Percentiles rank a stretch among this genome's conserved stretches.
phyloP scores from a whole-genome alignment of 495 filamentous ascomycete genomes.

The Podospora fimiseda region DNA sequence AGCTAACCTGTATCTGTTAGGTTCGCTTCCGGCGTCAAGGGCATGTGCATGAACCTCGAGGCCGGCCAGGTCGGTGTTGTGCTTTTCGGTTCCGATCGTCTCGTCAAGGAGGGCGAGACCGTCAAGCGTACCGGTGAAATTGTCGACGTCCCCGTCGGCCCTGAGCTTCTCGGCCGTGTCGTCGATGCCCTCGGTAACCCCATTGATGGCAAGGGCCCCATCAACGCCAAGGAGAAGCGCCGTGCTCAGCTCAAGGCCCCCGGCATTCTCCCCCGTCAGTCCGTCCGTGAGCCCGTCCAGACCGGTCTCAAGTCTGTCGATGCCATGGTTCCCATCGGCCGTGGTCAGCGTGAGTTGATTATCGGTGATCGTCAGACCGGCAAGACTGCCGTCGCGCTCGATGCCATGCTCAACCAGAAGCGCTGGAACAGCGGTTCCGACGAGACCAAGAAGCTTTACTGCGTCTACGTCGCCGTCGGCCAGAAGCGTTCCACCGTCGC shows the following conservation, averaged over 20 bases:
- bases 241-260: constrained; percentile 99
- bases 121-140: constrained; percentile 99
- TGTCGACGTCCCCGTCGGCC: constrained; percentile 95
- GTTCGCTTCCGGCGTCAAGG: constrained; percentile 99
- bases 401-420: constrained; percentile 98
- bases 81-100: constrained; percentile 99
- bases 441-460: constrained; percentile 98
- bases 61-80: constrained; percentile 99
- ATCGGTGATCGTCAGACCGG: constrained; percentile 99
- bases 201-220: constrained; percentile 96
- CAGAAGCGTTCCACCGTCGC: constrained; percentile 99
- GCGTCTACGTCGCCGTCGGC: constrained; percentile 96
- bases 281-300: constrained; percentile 98
- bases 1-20: constrained; percentile 41
- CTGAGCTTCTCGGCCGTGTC: constrained; percentile 92
- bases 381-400: constrained; percentile 98
- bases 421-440: constrained; percentile 87
- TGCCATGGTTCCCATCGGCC: constrained; percentile 98
- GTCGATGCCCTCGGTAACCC: constrained; percentile 97
- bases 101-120: constrained; percentile 98
- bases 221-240: constrained; percentile 84
- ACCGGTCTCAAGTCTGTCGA: constrained; percentile 99
- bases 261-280: constrained; percentile 92
- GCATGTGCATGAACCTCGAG: constrained; percentile 99
- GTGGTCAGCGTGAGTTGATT: constrained; percentile 99